Conservation (phyloP, 345 rosid species). For the Dovyalis caffra region DNA sequence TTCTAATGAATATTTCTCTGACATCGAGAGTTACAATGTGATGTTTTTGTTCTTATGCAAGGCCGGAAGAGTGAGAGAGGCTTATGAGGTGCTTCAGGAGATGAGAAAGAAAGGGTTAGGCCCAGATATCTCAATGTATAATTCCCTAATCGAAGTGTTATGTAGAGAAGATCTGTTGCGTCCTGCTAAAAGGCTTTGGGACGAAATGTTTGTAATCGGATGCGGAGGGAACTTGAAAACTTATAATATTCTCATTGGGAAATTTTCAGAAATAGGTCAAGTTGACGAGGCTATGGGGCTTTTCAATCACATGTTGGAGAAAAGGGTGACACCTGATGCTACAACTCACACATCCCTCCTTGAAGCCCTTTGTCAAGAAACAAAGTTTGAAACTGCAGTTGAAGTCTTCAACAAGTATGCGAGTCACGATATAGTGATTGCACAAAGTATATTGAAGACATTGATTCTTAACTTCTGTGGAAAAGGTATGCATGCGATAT, state of each 20-base stretch:
- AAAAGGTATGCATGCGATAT: slow-evolving; percentile 40
- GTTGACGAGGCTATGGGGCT: slow-evolving; percentile 67
- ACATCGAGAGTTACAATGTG: slow-evolving; percentile 51
- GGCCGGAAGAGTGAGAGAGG: slow-evolving; percentile 72
- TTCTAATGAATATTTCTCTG: slow-evolving; percentile 49
- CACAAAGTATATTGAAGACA: slow-evolving; percentile 37
- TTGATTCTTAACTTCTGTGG: slow-evolving; percentile 52
- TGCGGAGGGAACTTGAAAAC: slow-evolving; percentile 62
- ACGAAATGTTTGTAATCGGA: slow-evolving; percentile 81
- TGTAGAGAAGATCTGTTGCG: slow-evolving; percentile 76
- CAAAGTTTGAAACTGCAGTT: slow-evolving; percentile 52
- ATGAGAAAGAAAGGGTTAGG: slow-evolving; percentile 77
- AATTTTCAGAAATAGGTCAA: slow-evolving; percentile 64
- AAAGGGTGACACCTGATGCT: slow-evolving; percentile 58
- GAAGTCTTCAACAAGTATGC: slow-evolving; percentile 49
- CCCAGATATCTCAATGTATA: slow-evolving; percentile 62
- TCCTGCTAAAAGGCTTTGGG: slow-evolving; percentile 93
- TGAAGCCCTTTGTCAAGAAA: slow-evolving; percentile 65
- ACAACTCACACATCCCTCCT: slow-evolving; percentile 53
- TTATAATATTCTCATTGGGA: slow-evolving; percentile 61
- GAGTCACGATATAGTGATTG: slow-evolving; percentile 43
- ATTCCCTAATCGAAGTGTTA: slow-evolving; percentile 75
- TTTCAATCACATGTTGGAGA: slow-evolving; percentile 66
- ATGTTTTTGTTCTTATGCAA: slow-evolving; percentile 67
- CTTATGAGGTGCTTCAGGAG: slow-evolving; percentile 68